phyloP scores from a whole-genome alignment of 2,329 filamentous ascomycete genomes.

The Alternaria sp. region DNA sequence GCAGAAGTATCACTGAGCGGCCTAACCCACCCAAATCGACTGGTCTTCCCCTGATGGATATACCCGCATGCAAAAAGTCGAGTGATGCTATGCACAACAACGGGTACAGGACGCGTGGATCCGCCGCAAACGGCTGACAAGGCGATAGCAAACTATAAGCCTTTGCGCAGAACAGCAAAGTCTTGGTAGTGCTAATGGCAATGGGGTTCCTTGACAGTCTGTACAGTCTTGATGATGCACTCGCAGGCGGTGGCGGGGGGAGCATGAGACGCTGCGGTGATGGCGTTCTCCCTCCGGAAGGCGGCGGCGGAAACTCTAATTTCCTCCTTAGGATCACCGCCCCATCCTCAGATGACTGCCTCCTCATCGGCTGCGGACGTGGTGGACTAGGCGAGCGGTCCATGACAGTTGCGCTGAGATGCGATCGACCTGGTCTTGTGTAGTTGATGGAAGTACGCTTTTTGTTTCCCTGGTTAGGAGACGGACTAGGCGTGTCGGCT shows the following conservation, averaged over 20 bases:
- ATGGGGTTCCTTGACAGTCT: constrained; percentile 39
- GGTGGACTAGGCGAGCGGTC: constrained; percentile 47
- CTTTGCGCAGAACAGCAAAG: constrained; percentile 72
- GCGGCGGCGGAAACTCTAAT: constrained; percentile 30
- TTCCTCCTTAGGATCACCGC: constrained; percentile 42
- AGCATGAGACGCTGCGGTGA: constrained; percentile 42
- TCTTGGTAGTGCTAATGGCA: constrained; percentile 53
- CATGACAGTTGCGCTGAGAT: constrained; percentile 40
- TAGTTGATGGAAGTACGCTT: constrained; percentile 37
- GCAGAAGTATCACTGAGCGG: constrained; percentile 52
- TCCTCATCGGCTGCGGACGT: constrained; percentile 14
- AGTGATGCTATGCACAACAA: constrained; percentile 72
- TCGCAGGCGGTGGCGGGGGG: constrained; percentile 37
- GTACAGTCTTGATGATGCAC: constrained; percentile 6
- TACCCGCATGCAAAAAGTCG: constrained; percentile 57
- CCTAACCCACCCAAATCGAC: constrained; percentile 42
- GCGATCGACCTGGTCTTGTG: constrained; percentile 39
- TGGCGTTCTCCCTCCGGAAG: constrained; percentile 21
- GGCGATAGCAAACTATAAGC: constrained; percentile 68
- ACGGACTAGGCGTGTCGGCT: constrained; percentile 51
- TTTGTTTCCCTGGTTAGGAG: constrained; percentile 29
- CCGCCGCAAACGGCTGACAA: constrained; percentile 76
- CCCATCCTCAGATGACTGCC: constrained; percentile 34
- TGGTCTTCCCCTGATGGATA: constrained; percentile 22
- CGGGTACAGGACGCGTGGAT: constrained; percentile 68